Evolutionary conservation across 208 protist species (phyloP).

Genomic region (Willaertia magna): DNA sequence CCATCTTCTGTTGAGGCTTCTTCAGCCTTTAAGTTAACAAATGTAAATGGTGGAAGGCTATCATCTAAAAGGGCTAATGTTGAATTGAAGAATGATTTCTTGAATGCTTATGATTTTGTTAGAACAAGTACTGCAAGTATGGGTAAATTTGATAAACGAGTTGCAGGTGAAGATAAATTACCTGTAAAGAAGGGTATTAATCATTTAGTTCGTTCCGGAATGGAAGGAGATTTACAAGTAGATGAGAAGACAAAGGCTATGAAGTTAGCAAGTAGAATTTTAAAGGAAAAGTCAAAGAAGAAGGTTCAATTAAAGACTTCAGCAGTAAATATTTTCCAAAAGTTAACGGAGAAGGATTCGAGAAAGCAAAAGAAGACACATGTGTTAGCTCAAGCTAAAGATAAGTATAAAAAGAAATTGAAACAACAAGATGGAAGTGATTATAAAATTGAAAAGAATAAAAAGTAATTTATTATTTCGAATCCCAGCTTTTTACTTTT

Average conservation of each 20-base stretch:
- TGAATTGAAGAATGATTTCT: not conserved
- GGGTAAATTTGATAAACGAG: conserved; percentile 1
- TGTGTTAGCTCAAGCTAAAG: not conserved
- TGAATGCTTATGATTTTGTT: not conserved
- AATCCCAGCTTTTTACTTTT: too few relatives aligned
- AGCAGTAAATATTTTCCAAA: not conserved
- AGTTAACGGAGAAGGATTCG: not conserved
- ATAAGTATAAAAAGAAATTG: not conserved
- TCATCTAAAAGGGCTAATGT: not conserved
- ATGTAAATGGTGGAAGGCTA: not conserved
- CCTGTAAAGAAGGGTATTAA: not conserved
- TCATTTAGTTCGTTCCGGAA: not conserved
- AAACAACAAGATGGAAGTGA: not conserved
- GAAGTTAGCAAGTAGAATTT: not conserved
- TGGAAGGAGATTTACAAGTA: not conserved
- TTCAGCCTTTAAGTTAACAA: not conserved
- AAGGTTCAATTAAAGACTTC: not conserved
- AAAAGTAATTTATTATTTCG: too few relatives aligned
- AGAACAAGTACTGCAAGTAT: not conserved
- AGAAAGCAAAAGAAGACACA: not conserved
- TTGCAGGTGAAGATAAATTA: not conserved
- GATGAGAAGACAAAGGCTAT: not conserved
- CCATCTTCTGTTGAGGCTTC: not conserved
- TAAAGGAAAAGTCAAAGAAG: not conserved
- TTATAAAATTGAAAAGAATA: not conserved